Evolutionary conservation across 768 basidiomycete genomes (phyloP).

Genomic region (Suillus ampliporus): DNA sequence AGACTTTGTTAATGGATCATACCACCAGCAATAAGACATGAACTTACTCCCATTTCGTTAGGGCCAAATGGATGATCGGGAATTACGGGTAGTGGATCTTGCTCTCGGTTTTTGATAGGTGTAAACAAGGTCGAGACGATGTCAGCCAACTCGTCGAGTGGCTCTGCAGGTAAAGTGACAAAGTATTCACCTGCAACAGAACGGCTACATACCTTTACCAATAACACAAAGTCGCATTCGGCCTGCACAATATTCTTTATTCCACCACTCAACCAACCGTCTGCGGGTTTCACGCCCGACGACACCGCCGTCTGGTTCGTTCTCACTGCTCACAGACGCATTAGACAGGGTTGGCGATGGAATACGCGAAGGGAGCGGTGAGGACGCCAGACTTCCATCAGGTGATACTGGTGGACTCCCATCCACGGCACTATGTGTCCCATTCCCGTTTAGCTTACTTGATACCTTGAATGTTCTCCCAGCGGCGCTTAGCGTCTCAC

Average conservation of each 20-base stretch:
- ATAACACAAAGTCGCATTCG: slow-evolving; percentile 82
- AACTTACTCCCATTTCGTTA: slow-evolving; percentile 71
- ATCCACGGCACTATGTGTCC: slow-evolving; percentile 28
- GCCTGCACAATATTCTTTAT: slow-evolving; percentile 77
- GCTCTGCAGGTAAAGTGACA: slow-evolving; percentile 51
- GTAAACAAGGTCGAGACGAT: slow-evolving; percentile 73
- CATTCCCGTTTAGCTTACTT: slow-evolving; percentile 43
- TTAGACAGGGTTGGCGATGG: slow-evolving; percentile 66
- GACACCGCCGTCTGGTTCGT: slow-evolving; percentile 75
- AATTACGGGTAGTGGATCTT: slow-evolving; percentile 65
- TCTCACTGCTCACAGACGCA: slow-evolving; percentile 56
- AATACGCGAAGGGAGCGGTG: slow-evolving; percentile 58
- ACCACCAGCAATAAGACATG: slow-evolving; percentile 8
- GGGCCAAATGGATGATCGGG: slow-evolving; percentile 78
- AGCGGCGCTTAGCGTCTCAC: slow-evolving; percentile 68
- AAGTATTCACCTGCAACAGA: neutral
- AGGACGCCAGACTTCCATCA: slow-evolving; percentile 35
- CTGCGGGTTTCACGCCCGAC: slow-evolving; percentile 83
- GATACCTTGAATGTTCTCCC: slow-evolving; percentile 61
- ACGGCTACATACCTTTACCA: slow-evolving; percentile 64
- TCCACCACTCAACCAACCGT: slow-evolving; percentile 87
- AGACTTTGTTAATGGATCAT: slow-evolving; percentile 23
- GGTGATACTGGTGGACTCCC: slow-evolving; percentile 12
- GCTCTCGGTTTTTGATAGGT: slow-evolving; percentile 67
- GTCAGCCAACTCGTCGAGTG: slow-evolving; percentile 71